A percentile compares a stretch with the other conserved stretches of the same genome.
These are phyloP conservation scores for Paramyrothecium sp. DNA, from an alignment of 2,329 filamentous ascomycete species.

Conservation along the genomic window DNA sequence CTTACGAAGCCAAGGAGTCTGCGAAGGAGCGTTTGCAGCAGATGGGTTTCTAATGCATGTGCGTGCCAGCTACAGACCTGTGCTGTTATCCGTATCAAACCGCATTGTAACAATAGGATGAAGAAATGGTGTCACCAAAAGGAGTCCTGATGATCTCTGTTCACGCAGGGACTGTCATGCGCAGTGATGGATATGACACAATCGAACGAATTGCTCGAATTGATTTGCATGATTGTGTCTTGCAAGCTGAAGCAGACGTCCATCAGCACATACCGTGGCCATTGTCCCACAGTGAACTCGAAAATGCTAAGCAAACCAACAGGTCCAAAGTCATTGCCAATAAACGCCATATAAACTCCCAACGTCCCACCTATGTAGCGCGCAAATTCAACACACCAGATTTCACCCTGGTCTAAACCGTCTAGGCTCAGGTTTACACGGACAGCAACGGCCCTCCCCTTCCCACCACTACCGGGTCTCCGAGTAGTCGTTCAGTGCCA, in stretches of 20 bases:
- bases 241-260: no score
- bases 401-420: not conserved
- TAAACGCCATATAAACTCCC: not conserved
- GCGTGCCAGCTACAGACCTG: no score
- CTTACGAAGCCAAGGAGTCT: conserved; percentile 53
- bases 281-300: not conserved
- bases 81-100: no score
- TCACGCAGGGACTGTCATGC: no score
- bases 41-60: conserved; percentile 8
- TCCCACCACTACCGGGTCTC: conserved; percentile 41
- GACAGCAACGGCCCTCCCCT: not conserved
- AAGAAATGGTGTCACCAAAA: no score
- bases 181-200: no score
- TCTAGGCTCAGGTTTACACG: no score
- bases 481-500: conserved; percentile 85
- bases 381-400: not conserved
- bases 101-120: no score
- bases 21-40: conserved; percentile 49
- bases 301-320: not conserved
- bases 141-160: no score
- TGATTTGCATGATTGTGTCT: no score
- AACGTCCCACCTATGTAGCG: not conserved
- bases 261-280: not conserved
- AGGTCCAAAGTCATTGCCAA: not conserved
- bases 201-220: no score